Percentiles rank a stretch among this genome's conserved stretches.
Evolutionary conservation across 768 basidiomycete genomes (phyloP).

Genomic region (Hericium coralloides): DNA sequence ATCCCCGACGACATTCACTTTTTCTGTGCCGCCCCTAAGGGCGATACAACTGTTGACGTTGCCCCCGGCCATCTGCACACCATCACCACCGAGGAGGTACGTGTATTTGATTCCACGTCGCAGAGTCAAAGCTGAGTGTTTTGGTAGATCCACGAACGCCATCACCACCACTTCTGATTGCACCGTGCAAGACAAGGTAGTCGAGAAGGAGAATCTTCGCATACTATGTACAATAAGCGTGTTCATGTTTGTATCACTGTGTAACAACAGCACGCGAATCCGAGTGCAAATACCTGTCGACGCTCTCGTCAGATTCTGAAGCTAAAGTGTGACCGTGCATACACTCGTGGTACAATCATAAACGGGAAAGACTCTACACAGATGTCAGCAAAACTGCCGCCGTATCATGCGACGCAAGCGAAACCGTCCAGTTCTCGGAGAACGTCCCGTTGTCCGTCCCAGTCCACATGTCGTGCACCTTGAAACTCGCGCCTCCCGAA

Average conservation of each 20-base stretch:
- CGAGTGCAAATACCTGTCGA: too few relatives aligned
- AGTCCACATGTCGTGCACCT: constrained; percentile 49
- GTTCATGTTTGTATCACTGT: too few relatives aligned
- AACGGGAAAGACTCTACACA: neutral
- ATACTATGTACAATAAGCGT: too few relatives aligned
- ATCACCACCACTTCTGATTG: neutral
- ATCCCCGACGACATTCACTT: constrained; percentile 64
- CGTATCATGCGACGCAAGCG: constrained; percentile 42
- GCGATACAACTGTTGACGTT: constrained; percentile 47
- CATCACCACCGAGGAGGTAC: constrained; percentile 65
- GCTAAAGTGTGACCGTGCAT: too few relatives aligned
- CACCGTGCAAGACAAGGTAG: too few relatives aligned
- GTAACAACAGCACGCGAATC: too few relatives aligned
- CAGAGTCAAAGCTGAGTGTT: neutral
- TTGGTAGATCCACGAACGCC: neutral
- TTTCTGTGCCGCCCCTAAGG: constrained; percentile 68
- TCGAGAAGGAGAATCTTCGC: too few relatives aligned
- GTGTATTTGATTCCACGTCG: constrained; percentile 4
- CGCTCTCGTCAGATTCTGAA: too few relatives aligned
- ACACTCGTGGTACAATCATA: neutral
- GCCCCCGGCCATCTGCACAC: constrained; percentile 73
- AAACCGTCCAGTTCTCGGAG: constrained; percentile 28
- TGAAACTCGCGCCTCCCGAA: constrained; percentile 14
- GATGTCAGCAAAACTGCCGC: constrained; percentile 37
- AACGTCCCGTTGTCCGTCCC: constrained; percentile 35